Conservation (phyloP, 768 basidiomycete genomes). For the Dioszegia crocea region DNA sequence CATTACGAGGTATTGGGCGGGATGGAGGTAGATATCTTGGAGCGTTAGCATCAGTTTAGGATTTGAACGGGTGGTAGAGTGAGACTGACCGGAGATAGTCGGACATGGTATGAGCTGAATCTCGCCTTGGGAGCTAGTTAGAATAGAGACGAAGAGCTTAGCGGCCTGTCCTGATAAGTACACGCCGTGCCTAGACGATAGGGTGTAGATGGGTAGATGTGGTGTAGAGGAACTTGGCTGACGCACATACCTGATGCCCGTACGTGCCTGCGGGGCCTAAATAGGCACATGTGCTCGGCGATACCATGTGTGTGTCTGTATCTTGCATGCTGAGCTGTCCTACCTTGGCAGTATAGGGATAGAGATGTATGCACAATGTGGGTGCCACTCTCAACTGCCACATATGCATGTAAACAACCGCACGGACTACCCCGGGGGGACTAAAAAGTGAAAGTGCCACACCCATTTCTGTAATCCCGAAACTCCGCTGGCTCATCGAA, state of each 20-base stretch:
- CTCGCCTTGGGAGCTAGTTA: too few species aligned
- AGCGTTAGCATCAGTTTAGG: not conserved
- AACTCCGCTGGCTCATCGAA: not conserved
- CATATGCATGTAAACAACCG: too few species aligned
- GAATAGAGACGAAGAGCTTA: constrained; percentile 7
- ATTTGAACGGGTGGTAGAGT: not conserved
- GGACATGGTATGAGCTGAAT: constrained; percentile 24
- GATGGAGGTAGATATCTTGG: constrained; percentile 20
- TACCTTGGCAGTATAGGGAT: not conserved
- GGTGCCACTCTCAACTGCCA: too few species aligned
- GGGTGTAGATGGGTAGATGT: constrained; percentile 1
- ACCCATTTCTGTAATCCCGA: too few species aligned
- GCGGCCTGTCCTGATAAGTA: constrained; percentile 27
- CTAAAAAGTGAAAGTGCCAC: too few species aligned
- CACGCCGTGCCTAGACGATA: too few species aligned
- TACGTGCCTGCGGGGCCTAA: constrained; percentile 43
- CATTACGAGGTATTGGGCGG: constrained; percentile 33
- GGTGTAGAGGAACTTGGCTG: not conserved
- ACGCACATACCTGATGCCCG: constrained; percentile 34
- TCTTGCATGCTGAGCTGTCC: too few species aligned
- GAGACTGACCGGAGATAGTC: constrained; percentile 27
- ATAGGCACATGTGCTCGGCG: constrained; percentile 16
- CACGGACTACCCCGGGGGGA: too few species aligned
- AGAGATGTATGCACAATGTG: too few species aligned
- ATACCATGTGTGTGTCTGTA: too few species aligned